phyloP scores from a whole-genome alignment of 176 grass and related monocot genomes.

The Puccinellia tenuiflora region DNA sequence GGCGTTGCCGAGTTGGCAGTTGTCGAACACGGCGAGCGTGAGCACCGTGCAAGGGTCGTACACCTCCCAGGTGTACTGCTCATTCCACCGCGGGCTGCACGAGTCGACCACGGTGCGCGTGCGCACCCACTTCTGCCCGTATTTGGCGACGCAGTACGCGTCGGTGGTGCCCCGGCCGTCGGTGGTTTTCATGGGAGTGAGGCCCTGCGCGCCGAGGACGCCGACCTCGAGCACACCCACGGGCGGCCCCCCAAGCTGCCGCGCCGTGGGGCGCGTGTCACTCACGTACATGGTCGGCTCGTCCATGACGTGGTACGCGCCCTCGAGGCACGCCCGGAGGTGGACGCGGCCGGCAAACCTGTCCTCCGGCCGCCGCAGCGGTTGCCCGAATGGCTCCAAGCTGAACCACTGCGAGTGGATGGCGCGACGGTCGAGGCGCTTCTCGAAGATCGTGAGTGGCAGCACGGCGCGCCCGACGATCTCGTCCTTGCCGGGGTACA shows the following conservation, averaged over 20 bases:
- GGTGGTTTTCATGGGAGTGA: slow-evolving; percentile 51
- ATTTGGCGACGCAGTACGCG: slow-evolving; percentile 81
- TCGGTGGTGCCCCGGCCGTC: slow-evolving; percentile 44
- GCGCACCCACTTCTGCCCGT: slow-evolving; percentile 86
- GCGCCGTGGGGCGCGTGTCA: slow-evolving; percentile 59
- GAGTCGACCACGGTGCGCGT: slow-evolving; percentile 56
- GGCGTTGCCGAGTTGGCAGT: slow-evolving; percentile 31
- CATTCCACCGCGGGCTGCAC: slow-evolving; percentile 68
- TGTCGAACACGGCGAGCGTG: slow-evolving; percentile 78
- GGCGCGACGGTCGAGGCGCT: slow-evolving; percentile 37
- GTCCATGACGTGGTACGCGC: slow-evolving; percentile 80
- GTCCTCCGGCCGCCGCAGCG: neutral
- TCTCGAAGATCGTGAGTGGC: slow-evolving; percentile 59
- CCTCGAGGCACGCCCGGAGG: slow-evolving; percentile 69
- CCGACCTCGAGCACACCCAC: slow-evolving; percentile 72
- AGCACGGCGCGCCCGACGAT: slow-evolving; percentile 47
- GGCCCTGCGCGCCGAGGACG: slow-evolving; percentile 57
- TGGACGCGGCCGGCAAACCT: slow-evolving; percentile 43
- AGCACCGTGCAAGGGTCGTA: slow-evolving; percentile 78
- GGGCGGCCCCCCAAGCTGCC: slow-evolving; percentile 61
- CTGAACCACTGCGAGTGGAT: slow-evolving; percentile 73
- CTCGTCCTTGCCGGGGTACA: slow-evolving; percentile 46
- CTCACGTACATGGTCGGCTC: slow-evolving; percentile 72
- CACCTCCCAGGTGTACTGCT: slow-evolving; percentile 92
- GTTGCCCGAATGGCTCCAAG: slow-evolving; percentile 40